A percentile compares a stretch with the other conserved stretches of the same genome.
These are phyloP conservation scores for Teunomyces gatunensis DNA, from an alignment of 805 yeast species.

Conservation along the genomic window DNA sequence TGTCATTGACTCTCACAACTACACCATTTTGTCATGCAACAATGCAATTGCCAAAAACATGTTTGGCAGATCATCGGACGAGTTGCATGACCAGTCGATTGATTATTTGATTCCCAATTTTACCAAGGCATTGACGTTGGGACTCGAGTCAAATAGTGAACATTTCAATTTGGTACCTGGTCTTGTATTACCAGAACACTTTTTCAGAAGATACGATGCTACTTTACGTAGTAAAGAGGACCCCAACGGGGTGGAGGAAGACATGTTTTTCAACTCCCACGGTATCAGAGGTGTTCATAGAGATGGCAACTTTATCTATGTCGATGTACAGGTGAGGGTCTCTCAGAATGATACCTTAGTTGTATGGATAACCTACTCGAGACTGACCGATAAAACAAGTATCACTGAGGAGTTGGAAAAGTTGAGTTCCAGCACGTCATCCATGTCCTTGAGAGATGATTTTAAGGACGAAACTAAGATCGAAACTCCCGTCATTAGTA, in stretches of 20 bases:
- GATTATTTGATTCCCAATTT: constrained; percentile 65
- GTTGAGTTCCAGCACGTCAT: constrained; percentile 17
- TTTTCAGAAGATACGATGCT: constrained; percentile 69
- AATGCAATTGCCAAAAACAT: constrained; percentile 73
- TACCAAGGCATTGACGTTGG: constrained; percentile 41
- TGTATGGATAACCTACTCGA: constrained; percentile 85
- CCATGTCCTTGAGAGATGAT: constrained; percentile 8
- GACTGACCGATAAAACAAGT: constrained; percentile 31
- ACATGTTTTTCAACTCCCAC: constrained; percentile 54
- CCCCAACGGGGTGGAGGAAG: constrained; percentile 38
- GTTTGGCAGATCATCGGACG: constrained; percentile 64
- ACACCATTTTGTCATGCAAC: constrained; percentile 67
- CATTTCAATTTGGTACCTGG: constrained; percentile 48
- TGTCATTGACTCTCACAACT: constrained; percentile 53
- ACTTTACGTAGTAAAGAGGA: constrained; percentile 22
- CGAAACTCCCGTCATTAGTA: not conserved
- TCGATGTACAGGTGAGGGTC: constrained; percentile 82
- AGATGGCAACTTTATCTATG: constrained; percentile 61
- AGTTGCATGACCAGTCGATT: constrained; percentile 41
- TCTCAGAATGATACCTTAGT: constrained; percentile 56
- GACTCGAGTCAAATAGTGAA: constrained; percentile 28
- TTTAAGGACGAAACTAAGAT: constrained; percentile 2
- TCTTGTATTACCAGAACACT: constrained; percentile 85
- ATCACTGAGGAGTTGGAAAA: constrained; percentile 25
- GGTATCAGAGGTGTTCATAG: constrained; percentile 70